A percentile compares a stretch with the other conserved stretches of the same genome.
These are phyloP conservation scores for Coemansia sp. DNA, from an alignment of 192 early-diverging fungal genomes.

Conservation along the genomic window DNA sequence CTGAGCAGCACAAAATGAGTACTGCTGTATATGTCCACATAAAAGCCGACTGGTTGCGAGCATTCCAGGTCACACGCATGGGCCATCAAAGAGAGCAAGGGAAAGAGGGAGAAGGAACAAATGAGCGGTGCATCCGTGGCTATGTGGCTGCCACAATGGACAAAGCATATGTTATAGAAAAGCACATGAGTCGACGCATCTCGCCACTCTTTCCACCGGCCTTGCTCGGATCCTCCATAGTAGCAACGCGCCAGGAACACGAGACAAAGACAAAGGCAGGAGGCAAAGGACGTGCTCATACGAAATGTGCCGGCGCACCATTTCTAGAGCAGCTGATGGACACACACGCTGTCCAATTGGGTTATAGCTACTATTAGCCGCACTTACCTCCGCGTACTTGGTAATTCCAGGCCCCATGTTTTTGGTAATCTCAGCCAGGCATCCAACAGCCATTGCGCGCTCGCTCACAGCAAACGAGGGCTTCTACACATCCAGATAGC, in stretches of 20 bases:
- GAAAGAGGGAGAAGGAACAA: neutral
- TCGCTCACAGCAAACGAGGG: conserved; percentile 67
- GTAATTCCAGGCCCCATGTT: conserved; percentile 58
- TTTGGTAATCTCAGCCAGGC: conserved; percentile 74
- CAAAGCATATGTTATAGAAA: neutral
- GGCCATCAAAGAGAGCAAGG: neutral
- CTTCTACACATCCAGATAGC: conserved; percentile 56
- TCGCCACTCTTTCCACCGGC: neutral
- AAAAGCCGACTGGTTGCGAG: neutral
- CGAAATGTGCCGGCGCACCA: conserved; percentile 1
- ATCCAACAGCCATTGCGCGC: conserved; percentile 89
- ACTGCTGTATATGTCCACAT: conserved; percentile 8
- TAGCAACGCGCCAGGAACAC: neutral
- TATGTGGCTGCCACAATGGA: neutral
- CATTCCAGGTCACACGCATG: neutral
- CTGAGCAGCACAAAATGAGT: neutral
- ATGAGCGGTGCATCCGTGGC: conserved; percentile 5
- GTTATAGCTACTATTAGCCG: neutral
- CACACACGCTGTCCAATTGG: neutral
- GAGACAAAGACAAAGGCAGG: neutral
- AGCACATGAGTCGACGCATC: neutral
- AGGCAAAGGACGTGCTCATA: neutral
- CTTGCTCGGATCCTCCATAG: neutral
- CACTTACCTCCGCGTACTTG: conserved; percentile 57
- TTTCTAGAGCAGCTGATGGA: neutral